These are phyloP conservation scores for Arabidopsis suecica DNA, from an alignment of 345 rosid species.

Conservation along the genomic window DNA sequence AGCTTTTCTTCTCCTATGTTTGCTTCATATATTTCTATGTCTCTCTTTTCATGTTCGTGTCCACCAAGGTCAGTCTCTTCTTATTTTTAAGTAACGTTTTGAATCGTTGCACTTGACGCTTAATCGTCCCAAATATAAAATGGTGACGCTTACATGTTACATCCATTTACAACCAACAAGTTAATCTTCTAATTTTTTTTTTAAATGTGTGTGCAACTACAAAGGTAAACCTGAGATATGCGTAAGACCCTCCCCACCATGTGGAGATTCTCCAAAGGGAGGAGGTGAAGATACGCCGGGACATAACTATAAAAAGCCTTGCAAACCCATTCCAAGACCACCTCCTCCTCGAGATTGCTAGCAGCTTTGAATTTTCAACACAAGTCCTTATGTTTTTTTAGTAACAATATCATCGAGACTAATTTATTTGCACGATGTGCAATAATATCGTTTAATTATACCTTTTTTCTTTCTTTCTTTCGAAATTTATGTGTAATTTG, in stretches of 20 bases:
- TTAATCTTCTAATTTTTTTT: no score
- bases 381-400: not conserved
- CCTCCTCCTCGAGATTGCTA: slow-evolving; percentile 16
- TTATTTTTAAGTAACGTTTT: not conserved
- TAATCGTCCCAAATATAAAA: no score
- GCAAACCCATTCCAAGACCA: slow-evolving; percentile 23
- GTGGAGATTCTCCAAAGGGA: slow-evolving; percentile 10
- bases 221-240: not conserved
- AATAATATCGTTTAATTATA: not conserved
- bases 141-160: no score
- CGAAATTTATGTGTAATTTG: not conserved
- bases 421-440: not conserved
- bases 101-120: not conserved
- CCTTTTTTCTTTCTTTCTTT: not conserved
- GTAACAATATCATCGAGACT: not conserved
- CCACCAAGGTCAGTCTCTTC: slow-evolving; percentile 32
- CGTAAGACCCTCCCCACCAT: slow-evolving; percentile 31
- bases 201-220: no score
- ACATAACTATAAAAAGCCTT: not conserved
- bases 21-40: slow-evolving; percentile 31
- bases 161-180: not conserved
- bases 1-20: slow-evolving; percentile 29
- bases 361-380: not conserved
- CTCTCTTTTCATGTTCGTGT: slow-evolving; percentile 4
- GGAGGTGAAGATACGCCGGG: not conserved